Evolutionary conservation across 2,329 filamentous ascomycete species (phyloP), one percentile per base, ranked within the genome.

Genomic region (Elsinoe australis): DNA sequence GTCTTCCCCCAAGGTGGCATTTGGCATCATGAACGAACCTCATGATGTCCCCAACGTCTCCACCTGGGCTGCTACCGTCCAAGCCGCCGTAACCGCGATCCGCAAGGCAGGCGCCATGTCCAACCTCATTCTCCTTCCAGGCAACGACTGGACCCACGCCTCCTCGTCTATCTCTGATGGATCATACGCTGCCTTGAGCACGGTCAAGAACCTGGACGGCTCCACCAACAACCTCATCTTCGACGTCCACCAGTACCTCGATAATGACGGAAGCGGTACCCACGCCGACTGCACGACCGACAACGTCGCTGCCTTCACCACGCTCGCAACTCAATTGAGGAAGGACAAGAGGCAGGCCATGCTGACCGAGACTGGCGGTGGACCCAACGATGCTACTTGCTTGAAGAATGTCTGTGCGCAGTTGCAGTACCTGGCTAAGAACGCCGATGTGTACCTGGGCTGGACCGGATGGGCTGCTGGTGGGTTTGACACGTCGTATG

Each of bases 1-100:
- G 17, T 57, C 58, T 4, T 64, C 78, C 42, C 59, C 69, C 29
- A 77, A 74, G 51, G 64, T 85, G 19, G 69, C 75, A 3, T 82
- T 85, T 54, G 80, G 79, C 10, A 59, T 85, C 35, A 84, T 85
- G 80, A 85, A 85, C 64, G 82, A 70, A 64, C 80, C 81, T 5
- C 78, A 83, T 60, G 74, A 79, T 42, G 28, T 17, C n/a, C n/a
- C n/a, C 22, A 72, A 79, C 56, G 68, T 82, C 54, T 61, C 58
- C 19, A 61, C 64, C 1, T 85, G 81, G 81, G 78, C 75, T 0
- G 60, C 69, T 3, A 79, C 76, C 0, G 75, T 77, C 52, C 82
- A 85, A 58, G 70, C 69, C 9, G 79, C 70, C 12, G 81, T 86
- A 1, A 79, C 74, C 0, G 81, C 79, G 3, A 83, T 86, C 56